These are phyloP conservation scores for Didymella pinodella DNA, from an alignment of 2,329 filamentous ascomycete genomes.

Conservation along the genomic window DNA sequence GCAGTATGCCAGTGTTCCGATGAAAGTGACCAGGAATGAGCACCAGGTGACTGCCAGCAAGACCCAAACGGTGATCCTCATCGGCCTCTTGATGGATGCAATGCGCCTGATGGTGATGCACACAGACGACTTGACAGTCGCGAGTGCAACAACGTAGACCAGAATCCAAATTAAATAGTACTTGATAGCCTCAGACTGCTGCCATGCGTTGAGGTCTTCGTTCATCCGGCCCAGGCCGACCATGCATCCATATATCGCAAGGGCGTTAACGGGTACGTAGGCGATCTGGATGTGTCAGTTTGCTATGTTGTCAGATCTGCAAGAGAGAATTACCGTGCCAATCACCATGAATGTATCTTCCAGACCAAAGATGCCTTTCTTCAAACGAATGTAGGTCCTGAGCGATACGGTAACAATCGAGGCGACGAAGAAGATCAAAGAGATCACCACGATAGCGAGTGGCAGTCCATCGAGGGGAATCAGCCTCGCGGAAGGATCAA, in stretches of 20 bases:
- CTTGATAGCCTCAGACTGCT: conserved; percentile 29
- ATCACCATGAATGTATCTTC: conserved; percentile 32
- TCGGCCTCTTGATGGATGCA: conserved; percentile 28
- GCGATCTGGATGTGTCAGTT: conserved; percentile 17
- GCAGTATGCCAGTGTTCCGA: conserved; percentile 32
- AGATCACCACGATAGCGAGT: conserved; percentile 29
- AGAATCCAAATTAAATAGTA: conserved; percentile 39
- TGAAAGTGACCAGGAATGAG: conserved; percentile 34
- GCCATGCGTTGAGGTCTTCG: conserved; percentile 30
- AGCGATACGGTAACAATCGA: conserved; percentile 28
- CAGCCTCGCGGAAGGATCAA: conserved; percentile 25
- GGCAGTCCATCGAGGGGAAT: conserved; percentile 28
- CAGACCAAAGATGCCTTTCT: conserved; percentile 26
- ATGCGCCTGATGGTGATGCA: conserved; percentile 37
- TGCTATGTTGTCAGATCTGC: neutral
- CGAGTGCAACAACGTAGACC: conserved; percentile 34
- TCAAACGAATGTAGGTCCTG: conserved; percentile 27
- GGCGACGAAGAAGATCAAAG: conserved; percentile 25
- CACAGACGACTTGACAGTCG: conserved; percentile 35
- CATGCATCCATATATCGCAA: conserved; percentile 29
- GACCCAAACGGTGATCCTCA: conserved; percentile 26
- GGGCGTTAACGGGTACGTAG: conserved; percentile 24
- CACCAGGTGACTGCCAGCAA: conserved; percentile 31
- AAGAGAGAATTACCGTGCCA: conserved; percentile 18
- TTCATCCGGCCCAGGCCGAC: conserved; percentile 32